Evolutionary conservation across 441 rosid genomes (phyloP), one percentile per base, ranked within the genome.

Genomic region (Eutrema salsugineum): DNA sequence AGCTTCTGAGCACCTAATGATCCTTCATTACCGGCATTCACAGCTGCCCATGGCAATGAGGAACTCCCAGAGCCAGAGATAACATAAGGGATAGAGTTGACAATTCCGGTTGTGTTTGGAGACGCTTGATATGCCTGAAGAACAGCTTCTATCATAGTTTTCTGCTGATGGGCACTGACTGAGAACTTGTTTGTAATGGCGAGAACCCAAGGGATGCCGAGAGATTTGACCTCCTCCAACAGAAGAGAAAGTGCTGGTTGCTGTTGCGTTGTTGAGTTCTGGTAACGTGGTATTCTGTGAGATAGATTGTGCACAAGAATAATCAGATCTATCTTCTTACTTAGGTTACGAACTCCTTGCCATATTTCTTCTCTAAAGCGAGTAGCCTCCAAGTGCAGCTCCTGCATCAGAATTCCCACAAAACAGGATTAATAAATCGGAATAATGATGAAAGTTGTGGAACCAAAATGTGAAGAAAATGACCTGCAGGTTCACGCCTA

Each of bases 91-190:
- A 96, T 90, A 71, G 98, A 92, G 83, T 94, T 94, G 68, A 92
- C 79, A 39, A 90, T 83, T 70, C 80, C 91, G 1, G 93, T 81
- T 33, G 82, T 74, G 82, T 78, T 84, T 46, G 85, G 88, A 32
- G 90, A 83, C 22, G 93, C 90, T 82, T 86, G 94, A 72, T 94
- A 92, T 33, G 91, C 89, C 68, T 88, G 88, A 62, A 94, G 70
- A 68, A 88, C 91, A 70, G 94, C 84, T 79, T 89, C 88, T 15
- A 90, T 87, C 22, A 89, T 87, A 54, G 85, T 81, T 58, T 83
- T 87, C 80, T 90, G 99, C 83, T 90, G 97, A 84, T 94, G 97
- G 2, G 97, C 99, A 76, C 97, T 94, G 51, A 94, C 99, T 68
- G 99, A 94, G 81, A 94, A 94, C 75, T 90, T 94, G 80, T 94